Evolutionary conservation across 1,139 yeast species (phyloP).

Genomic region (Diutina neorugosa): DNA sequence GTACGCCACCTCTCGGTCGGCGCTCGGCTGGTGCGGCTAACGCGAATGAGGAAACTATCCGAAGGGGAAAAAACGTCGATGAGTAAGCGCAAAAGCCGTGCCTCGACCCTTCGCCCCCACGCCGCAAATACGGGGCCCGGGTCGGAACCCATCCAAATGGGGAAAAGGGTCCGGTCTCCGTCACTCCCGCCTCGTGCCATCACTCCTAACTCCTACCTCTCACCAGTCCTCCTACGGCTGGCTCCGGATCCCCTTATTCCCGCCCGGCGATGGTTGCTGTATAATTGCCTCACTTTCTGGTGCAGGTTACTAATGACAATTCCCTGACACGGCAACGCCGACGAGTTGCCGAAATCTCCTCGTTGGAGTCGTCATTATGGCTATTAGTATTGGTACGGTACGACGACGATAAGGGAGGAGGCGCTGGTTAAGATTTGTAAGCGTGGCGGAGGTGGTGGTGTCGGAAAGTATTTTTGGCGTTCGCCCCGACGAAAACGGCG

Average conservation of each 20-base stretch:
- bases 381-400: no score
- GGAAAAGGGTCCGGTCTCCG: no score
- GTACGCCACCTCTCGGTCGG: no score
- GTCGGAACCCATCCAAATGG: not conserved
- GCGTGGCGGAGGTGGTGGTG: no score
- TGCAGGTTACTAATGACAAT: not conserved
- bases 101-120: not conserved
- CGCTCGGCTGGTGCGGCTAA: not conserved
- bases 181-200: no score
- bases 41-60: not conserved
- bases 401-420: no score
- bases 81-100: not conserved
- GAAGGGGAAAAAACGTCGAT: not conserved
- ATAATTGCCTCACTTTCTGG: not conserved
- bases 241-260: not conserved
- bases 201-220: no score
- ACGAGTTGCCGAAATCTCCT: not conserved
- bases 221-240: not conserved
- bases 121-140: not conserved
- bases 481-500: not conserved
- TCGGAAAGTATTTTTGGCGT: not conserved
- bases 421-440: no score
- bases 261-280: not conserved
- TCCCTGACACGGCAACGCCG: not conserved
- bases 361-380: no score